Evolutionary conservation across 805 yeast species (phyloP), one percentile per base, ranked within the genome.

Genomic region (Yarrowia keelungensis): DNA sequence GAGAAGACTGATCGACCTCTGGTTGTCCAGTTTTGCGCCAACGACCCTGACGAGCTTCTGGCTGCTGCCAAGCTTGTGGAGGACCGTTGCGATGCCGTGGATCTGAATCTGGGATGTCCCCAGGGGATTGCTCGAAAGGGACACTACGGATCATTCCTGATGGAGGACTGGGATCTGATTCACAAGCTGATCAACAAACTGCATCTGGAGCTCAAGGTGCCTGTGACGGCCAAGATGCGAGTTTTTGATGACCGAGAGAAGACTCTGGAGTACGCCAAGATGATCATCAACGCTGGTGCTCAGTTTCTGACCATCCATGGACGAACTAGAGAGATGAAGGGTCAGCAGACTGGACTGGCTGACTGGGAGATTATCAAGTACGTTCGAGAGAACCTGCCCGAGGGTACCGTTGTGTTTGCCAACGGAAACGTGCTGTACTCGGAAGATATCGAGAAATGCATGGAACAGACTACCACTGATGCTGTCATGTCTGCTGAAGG

Each of bases 401-500:
- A 94, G 0, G 95, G 88, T 59, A 92, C 94, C 1, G 98, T 95
- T 0, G 89, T 95, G 72, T 90, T 95, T 75, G 91, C 97, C 51
- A 95, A 95, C 77, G 99, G 99, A 7, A 95, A 95, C 78, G 86
- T 95, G n/a, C 79, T 95, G 56, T 95, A 95, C 74, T 91, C 97
- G 0, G 90, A 88, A 51, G 98, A 95, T 76, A 81, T 94, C 32
- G 82, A 82, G 0, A 82, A 95, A 70, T 90, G 97, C 76, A 76
- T 86, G 53, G 82, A 82, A 1, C 83, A 80, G 9, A 86, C 91
- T 5, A 80, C 79, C 0, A 90, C 95, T 71, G 98, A 95, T 79
- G 97, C 92, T 0, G 95, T 95, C 16, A 95, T 95, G 99, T 88
- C 96, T 50, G 99, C 99, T 0, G 99, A 95, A 78, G 97, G 97